Evolutionary conservation across 2,329 filamentous ascomycete genomes (phyloP).

Genomic region (Stagonosporopsis vannaccii): DNA sequence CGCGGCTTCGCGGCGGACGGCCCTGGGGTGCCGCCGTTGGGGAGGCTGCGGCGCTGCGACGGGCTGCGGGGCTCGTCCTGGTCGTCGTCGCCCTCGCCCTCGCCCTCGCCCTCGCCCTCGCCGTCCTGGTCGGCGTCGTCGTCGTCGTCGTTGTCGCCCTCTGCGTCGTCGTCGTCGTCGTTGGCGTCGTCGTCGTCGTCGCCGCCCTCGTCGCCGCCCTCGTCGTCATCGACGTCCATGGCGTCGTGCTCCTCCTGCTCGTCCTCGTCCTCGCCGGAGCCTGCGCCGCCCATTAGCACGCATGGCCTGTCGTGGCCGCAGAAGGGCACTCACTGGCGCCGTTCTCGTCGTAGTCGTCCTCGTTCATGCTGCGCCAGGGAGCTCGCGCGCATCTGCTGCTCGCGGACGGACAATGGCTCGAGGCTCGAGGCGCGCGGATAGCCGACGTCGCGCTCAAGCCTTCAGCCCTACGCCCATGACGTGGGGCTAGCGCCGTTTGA

Average conservation of each 20-base stretch:
- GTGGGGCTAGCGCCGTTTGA: conserved; percentile 5
- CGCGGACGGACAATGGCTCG: conserved; percentile 1
- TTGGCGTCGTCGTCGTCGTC: conserved; percentile 51
- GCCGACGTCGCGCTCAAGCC: conserved; percentile 14
- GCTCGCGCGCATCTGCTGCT: conserved; percentile 15
- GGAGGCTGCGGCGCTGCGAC: conserved; percentile 43
- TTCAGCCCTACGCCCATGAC: conserved; percentile 6
- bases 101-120: conserved; percentile 51
- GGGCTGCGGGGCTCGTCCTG: conserved; percentile 57
- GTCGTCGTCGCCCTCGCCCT: conserved; percentile 52
- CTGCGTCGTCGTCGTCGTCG: conserved; percentile 51
- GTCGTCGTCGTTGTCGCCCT: conserved; percentile 52
- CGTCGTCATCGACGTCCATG: conserved; percentile 56
- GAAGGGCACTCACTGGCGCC: conserved; percentile 40
- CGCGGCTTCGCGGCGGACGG: conserved; percentile 53
- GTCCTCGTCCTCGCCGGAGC: conserved; percentile 38
- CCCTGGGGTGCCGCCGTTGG: conserved; percentile 38
- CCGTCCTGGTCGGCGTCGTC: conserved; percentile 53
- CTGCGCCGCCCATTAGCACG: conserved; percentile 22
- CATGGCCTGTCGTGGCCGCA: not conserved
- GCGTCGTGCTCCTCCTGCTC: conserved; percentile 51
- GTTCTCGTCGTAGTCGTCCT: conserved; percentile 57
- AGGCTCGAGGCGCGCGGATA: not conserved
- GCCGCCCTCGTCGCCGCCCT: conserved; percentile 51
- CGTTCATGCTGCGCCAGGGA: conserved; percentile 47